Conservation (phyloP, 768 basidiomycete genomes). For the Psilocybe subaeruginosa region DNA sequence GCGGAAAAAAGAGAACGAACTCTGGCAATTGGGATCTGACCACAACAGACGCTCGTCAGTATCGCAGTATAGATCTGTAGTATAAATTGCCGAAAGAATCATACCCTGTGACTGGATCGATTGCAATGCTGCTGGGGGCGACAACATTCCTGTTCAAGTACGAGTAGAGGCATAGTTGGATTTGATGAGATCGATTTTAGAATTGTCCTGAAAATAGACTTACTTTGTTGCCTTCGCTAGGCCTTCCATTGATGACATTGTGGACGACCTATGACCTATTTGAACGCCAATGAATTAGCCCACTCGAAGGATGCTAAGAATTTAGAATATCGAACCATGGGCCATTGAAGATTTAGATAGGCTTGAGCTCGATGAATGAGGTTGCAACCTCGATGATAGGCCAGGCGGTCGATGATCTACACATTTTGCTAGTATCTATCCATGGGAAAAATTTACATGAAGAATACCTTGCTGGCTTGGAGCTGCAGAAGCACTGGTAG, state of each 20-base stretch:
- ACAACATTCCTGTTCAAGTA: neutral
- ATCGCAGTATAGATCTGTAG: neutral
- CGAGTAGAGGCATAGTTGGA: conserved; percentile 8
- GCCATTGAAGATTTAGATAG: too few species aligned
- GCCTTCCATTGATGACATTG: neutral
- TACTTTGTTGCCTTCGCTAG: neutral
- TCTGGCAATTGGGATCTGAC: neutral
- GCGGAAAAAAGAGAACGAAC: neutral
- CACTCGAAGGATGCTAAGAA: too few species aligned
- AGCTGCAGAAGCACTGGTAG: too few species aligned
- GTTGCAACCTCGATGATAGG: too few species aligned
- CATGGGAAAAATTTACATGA: too few species aligned
- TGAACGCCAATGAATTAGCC: too few species aligned
- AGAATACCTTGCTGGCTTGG: too few species aligned
- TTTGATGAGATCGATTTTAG: conserved; percentile 1
- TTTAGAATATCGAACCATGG: too few species aligned
- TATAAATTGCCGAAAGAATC: neutral
- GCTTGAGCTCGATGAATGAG: too few species aligned
- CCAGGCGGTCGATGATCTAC: too few species aligned
- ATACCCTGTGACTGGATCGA: neutral
- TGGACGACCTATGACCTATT: too few species aligned
- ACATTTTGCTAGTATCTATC: too few species aligned
- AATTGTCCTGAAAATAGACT: neutral
- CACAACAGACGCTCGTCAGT: neutral
- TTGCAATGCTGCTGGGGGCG: neutral